Base-by-base conservation (phyloP, 192 early-diverging fungal genomes). In the Linnemannia zychae region DNA sequence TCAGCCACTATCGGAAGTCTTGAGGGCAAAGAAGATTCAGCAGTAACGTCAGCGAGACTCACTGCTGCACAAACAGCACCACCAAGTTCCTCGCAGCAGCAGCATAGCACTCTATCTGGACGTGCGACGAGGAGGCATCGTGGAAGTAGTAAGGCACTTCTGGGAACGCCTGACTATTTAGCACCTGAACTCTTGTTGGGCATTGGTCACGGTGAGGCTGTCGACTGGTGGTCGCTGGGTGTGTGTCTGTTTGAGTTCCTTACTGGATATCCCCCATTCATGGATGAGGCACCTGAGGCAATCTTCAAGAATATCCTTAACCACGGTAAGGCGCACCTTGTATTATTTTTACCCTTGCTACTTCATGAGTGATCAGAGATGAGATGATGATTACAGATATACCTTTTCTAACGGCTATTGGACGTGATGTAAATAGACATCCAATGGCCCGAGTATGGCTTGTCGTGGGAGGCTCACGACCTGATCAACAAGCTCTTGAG, bases 201-300 rank as follows among this genome's bases (percentile, higher is more conserved):
- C 9, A 92, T 95, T 17, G 95, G 94, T 22, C 95, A 98, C 79
- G 94, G 92, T 13, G 90, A 92, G 5, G 94, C 93, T 3, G 98
- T 98, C 13, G 98, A 99, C 78, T 99, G 97, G 97, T 99, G 98
- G 98, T 92, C 96, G 1, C 83, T 99, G 20, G 98, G 98, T 34
- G 93, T 98, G 38, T 96, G 96, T 67, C 76, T 98, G 37, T 99
- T 95, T 85, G 98, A 99, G 87, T 97, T 96, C 88, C 78, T 98
- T 57, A 90, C 91, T 17, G 97, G 97, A 44, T 95, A 95, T 73
- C 97, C 97, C 36, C 97, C 97, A 0, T 98, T 98, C 76, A 96
- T 93, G 70, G 97, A 96, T 84, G 95, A 97, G 24, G 86, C 93
- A 1, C 94, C 96, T 7, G 95, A 97, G 81, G 90, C 90, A 7